Conservation (phyloP, 306 rosid genomes). For the Psophocarpus tetragonolobus region DNA sequence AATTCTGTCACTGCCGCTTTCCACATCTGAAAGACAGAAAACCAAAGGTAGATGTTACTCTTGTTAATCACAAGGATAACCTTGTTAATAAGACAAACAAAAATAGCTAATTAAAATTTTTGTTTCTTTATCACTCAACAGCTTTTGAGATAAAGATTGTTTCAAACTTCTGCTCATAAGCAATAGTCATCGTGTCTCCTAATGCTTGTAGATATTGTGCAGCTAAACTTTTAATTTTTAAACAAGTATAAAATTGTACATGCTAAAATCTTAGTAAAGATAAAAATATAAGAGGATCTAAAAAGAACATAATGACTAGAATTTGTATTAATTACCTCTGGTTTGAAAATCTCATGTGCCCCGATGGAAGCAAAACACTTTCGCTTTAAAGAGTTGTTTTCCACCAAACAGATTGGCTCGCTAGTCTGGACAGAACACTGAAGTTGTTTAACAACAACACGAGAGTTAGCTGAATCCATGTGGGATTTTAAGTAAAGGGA, state of each 20-base stretch:
- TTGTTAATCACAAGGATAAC: neutral
- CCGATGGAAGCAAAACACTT: slow-evolving; percentile 47
- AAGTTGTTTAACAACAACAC: slow-evolving; percentile 14
- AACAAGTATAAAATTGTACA: neutral
- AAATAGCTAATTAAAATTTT: too few relatives aligned
- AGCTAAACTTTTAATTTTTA: neutral
- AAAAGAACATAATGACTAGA: neutral
- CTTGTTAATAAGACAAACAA: too few relatives aligned
- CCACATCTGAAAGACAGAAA: slow-evolving; percentile 56
- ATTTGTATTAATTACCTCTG: slow-evolving; percentile 40
- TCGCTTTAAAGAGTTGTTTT: slow-evolving; percentile 13
- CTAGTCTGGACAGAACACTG: neutral
- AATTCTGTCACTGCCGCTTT: slow-evolving; percentile 65
- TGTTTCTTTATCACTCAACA: neutral
- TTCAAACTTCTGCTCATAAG: neutral
- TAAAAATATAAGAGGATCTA: neutral
- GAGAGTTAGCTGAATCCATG: slow-evolving; percentile 38
- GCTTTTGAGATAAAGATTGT: neutral
- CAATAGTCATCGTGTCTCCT: neutral
- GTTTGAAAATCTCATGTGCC: slow-evolving; percentile 47
- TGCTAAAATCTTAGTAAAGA: neutral
- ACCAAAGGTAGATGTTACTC: neutral
- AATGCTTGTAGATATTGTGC: neutral
- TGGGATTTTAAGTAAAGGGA: neutral
- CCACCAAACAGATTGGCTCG: neutral